Conservation (phyloP, 768 basidiomycete species). For the Russula lepida region DNA sequence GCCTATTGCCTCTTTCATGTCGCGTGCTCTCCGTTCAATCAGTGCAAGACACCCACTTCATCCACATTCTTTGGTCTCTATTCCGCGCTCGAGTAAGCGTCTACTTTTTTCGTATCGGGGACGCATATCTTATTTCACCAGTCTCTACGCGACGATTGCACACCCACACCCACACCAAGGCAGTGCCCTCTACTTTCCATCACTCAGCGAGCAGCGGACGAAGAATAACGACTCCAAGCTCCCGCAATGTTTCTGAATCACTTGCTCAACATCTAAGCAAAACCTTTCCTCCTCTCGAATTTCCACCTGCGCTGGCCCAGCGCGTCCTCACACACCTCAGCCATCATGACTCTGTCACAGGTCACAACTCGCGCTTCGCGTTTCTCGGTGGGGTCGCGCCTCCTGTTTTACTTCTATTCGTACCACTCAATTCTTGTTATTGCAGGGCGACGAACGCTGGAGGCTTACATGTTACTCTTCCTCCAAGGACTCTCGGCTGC, state of each 20-base stretch:
- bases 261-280: conserved; percentile 50
- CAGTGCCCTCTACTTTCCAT: background rate
- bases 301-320: conserved; percentile 60
- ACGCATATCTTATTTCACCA: background rate
- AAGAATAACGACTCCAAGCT: background rate
- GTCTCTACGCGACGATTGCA: conserved; percentile 11
- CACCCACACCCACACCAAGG: background rate
- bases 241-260: background rate
- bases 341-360: conserved; percentile 52
- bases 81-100: background rate
- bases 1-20: background rate
- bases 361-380: conserved; percentile 63
- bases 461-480: conserved; percentile 68
- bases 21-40: conserved; percentile 2
- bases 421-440: background rate
- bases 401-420: background rate
- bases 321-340: conserved; percentile 74
- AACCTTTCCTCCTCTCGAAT: conserved; percentile 57
- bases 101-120: background rate
- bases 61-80: background rate
- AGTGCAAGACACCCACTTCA: background rate
- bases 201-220: background rate
- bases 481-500: conserved; percentile 45
- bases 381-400: conserved; percentile 56
- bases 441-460: conserved; percentile 67